Base-by-base conservation (phyloP, 2,329 filamentous ascomycete genomes). In the Fulvia fulva region DNA sequence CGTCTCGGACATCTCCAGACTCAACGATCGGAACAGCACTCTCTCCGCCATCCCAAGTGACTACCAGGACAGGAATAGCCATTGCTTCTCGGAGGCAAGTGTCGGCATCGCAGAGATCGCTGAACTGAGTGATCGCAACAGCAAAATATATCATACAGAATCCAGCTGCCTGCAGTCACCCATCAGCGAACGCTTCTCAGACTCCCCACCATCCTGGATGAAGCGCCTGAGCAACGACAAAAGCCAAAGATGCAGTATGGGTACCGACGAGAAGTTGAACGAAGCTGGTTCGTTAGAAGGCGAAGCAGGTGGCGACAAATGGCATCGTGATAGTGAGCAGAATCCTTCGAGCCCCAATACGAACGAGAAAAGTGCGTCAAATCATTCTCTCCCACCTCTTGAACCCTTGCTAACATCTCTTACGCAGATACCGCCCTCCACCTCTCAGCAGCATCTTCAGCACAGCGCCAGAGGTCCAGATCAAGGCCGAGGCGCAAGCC, bases 181-280 rank as follows among this genome's bases (percentile, higher is more conserved):
- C 3, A 21, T 32, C 23, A 50, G 47, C n/a, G 47, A 28, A 19
- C 47, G 47, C 12, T 50, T 50, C 47, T 50, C 47, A 14, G 47
- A 50, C 47, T 50, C 47, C 5, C 47, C 47, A 12, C 47, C 47
- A 11, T 26, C 22, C 47, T 50, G 47, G 47, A 50, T 50, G 47
- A 50, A 50, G 47, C 23, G 47, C 12, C 47, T 50, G 11, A 28
- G 23, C n/a, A 26, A 25, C 12, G 23, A 32, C n/a, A 21, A 21
- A 5, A 28, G 23, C 26, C 47, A 32, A 9, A 14, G 47, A 5
- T 28, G 16, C 47, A 50, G 23, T 26, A 21, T 21, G 9, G 47
- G 47, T 11, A 19, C 26, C 25, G 47, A 50, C n/a, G 47, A 50
- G 47, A 28, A 32, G 25, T 9, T 32, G 11, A 28, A 50, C 47